Base-by-base conservation (phyloP, 352 stramenopile genomes). In the Pythium insidiosum region DNA sequence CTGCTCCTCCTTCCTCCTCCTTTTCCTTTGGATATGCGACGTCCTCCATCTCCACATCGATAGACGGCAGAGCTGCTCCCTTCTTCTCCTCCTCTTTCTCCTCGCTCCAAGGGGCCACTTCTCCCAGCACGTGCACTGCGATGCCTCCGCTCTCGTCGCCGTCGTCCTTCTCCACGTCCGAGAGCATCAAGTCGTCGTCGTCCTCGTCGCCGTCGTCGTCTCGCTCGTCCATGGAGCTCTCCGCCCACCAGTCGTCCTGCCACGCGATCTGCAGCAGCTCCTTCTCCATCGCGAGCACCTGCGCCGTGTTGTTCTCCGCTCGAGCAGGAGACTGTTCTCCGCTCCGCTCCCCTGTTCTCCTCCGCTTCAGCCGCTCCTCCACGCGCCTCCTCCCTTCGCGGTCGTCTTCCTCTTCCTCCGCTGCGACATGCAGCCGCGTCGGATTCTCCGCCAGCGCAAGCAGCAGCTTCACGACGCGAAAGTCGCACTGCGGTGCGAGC, bases 211-310 rank as follows among this genome's bases (percentile, higher is more conserved):
- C 47, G 12, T 13, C 40, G 3, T 53, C 40, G 19, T n/a, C n/a
- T n/a, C n/a, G n/a, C n/a, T 57, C 53, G 16, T 52, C 42, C 5
- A 35, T 26, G n/a, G n/a, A n/a, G 0, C 72, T 76, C 6, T 70
- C 62, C 25, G 84, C 61, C 38, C 66, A 84, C 74, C 74, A 87
- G 34, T 84, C 70, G 50, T 85, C 75, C 30, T 72, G 68, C 20
- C 65, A 75, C 13, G 70, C 68, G 34, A 85, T 77, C 59, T 85
- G 50, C 28, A 77, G 67, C 3, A 85, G 50, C 30, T 84, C 73
- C 1, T 76, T 58, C 6, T 70, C 55, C 21, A 85, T n/a, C n/a
- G n/a, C n/a, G n/a, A n/a, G n/a, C n/a, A n/a, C n/a, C n/a, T n/a
- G n/a, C n/a, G n/a, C n/a, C n/a, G n/a, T n/a, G n/a, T n/a, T n/a